These are phyloP conservation scores for Vigna reflexopilosa DNA, from an alignment of 306 rosid species.

Conservation along the genomic window DNA sequence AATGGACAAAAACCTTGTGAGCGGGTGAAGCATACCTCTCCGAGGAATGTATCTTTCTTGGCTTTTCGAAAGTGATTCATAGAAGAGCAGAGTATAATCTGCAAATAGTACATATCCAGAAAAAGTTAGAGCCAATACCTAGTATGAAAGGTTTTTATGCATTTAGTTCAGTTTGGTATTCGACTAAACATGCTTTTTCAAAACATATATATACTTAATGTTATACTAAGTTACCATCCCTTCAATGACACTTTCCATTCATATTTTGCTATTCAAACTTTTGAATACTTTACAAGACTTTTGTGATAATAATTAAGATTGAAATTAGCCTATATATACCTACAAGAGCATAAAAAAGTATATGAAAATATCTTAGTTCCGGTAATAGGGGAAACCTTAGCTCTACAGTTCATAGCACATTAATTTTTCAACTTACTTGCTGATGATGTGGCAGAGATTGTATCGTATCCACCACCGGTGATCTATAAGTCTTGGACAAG, in stretches of 20 bases:
- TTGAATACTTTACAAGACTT: slow-evolving; percentile 1
- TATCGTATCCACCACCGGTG: slow-evolving; percentile 85
- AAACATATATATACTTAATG: neutral
- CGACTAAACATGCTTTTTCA: neutral
- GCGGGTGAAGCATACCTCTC: slow-evolving; percentile 64
- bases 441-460: slow-evolving; percentile 97
- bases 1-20: neutral
- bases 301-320: neutral
- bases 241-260: neutral
- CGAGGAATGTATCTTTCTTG: slow-evolving; percentile 77
- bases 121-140: neutral
- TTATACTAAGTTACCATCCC: neutral
- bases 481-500: slow-evolving; percentile 82
- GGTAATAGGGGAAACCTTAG: neutral
- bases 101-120: slow-evolving; percentile 37
- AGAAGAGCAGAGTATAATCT: slow-evolving; percentile 87
- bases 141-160: neutral
- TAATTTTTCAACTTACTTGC: slow-evolving; percentile 66
- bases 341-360: neutral
- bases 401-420: slow-evolving; percentile 17
- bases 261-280: neutral
- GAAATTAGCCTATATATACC: neutral
- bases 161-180: slow-evolving; percentile 1
- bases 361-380: neutral
- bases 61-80: slow-evolving; percentile 74